A percentile compares a stretch with the other conserved stretches of the same genome.
Conservation (phyloP, 1,284 basidiomycete species). For the Cutaneotrichosporon curvatum region DNA sequence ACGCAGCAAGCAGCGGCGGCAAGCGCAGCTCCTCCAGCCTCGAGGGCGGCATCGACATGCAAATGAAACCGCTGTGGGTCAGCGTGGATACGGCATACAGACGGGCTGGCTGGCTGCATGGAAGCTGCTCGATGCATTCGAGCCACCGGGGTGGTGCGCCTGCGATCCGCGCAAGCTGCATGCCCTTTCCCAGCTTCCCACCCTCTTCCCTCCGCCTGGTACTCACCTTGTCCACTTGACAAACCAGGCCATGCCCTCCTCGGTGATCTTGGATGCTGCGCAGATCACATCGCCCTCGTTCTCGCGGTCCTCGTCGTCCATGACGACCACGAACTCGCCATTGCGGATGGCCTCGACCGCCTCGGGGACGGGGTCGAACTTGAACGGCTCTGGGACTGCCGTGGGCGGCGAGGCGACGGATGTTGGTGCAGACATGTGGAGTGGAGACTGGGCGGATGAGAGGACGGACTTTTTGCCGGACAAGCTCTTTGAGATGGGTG, state of each 20-base stretch:
- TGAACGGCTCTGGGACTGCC: conserved; percentile 35
- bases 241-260: conserved; percentile 99
- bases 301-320: conserved; percentile 89
- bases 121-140: neutral
- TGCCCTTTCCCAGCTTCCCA: too few relatives aligned
- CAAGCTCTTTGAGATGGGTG: too few relatives aligned
- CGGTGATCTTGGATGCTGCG: conserved; percentile 70
- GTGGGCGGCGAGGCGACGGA: conserved; percentile 18
- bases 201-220: neutral
- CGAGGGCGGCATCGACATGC: conserved; percentile 71
- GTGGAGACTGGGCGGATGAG: neutral
- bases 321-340: conserved; percentile 88
- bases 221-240: conserved; percentile 86
- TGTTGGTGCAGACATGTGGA: conserved; percentile 34
- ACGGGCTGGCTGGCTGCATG: neutral
- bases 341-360: conserved; percentile 68
- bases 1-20: conserved; percentile 87
- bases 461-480: neutral
- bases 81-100: too few relatives aligned
- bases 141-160: too few relatives aligned
- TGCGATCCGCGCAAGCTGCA: too few relatives aligned
- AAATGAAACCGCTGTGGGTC: conserved; percentile 77
- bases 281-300: conserved; percentile 93
- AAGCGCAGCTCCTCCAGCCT: conserved; percentile 75
- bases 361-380: conserved; percentile 67